Evolutionary conservation across 2,329 filamentous ascomycete species (phyloP).

Genomic region (Bipolaris sorokiniana): DNA sequence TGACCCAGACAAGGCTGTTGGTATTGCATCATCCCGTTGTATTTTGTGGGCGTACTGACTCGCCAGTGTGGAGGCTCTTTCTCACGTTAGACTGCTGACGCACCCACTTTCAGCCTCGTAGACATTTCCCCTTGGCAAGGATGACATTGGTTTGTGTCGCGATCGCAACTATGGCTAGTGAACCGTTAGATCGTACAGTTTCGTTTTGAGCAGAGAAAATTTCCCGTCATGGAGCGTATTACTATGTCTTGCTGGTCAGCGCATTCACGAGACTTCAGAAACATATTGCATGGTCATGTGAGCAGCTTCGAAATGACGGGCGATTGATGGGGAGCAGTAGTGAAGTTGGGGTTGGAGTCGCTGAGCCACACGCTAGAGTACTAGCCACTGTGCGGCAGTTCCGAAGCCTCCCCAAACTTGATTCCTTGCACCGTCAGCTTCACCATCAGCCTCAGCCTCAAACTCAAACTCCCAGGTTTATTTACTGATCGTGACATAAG

Average conservation of each 20-base stretch:
- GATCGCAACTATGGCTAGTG: conserved; percentile 7
- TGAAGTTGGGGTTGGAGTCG: conserved; percentile 15
- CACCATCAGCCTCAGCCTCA: conserved; percentile 16
- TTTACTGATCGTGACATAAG: conserved; percentile 15
- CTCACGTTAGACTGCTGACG: conserved; percentile 18
- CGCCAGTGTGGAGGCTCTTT: conserved; percentile 3
- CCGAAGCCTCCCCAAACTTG: not conserved
- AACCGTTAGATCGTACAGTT: not conserved
- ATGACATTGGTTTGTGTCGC: not conserved
- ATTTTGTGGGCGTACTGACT: not conserved
- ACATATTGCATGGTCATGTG: not conserved
- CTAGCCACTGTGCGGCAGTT: conserved; percentile 17
- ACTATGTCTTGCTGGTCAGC: not conserved
- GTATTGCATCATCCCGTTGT: conserved; percentile 8
- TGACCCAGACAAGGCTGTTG: not conserved
- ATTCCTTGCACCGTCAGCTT: conserved; percentile 16
- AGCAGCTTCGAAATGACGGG: not conserved
- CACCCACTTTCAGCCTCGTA: conserved; percentile 17
- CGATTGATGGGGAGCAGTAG: conserved; percentile 15
- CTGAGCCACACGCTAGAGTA: conserved; percentile 23
- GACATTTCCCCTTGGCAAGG: not conserved
- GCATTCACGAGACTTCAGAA: not conserved
- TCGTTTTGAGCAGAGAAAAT: not conserved
- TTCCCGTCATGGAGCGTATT: not conserved
- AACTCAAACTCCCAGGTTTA: conserved; percentile 15